Evolutionary conservation across 1,139 yeast species (phyloP).

Genomic region (Saccharomyces hybrid): DNA sequence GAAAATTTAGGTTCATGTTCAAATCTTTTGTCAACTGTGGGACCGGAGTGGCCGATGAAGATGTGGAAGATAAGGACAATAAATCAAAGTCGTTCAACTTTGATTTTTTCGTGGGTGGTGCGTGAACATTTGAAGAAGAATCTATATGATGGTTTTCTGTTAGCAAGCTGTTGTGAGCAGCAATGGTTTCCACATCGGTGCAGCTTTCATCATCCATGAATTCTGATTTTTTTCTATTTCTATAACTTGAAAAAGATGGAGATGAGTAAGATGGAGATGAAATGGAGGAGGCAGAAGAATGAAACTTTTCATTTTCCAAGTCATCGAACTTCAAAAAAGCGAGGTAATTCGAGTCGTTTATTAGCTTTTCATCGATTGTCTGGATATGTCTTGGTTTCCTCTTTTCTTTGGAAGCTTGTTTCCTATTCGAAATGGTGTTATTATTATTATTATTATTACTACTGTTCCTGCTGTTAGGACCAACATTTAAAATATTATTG

Average conservation of each 20-base stretch:
- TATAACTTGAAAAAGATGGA: neutral
- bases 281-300: neutral
- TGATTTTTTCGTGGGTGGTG: neutral
- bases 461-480: neutral
- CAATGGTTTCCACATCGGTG: neutral
- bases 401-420: neutral
- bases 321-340: slow-evolving; percentile 30
- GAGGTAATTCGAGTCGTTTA: slow-evolving; percentile 7
- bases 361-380: neutral
- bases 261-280: neutral
- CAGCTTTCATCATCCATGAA: neutral
- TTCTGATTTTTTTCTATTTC: neutral
- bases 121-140: neutral
- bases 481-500: neutral
- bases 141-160: neutral
- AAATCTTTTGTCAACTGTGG: neutral
- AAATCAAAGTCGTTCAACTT: neutral
- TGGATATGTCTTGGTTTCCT: neutral
- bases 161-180: neutral
- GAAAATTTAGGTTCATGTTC: neutral
- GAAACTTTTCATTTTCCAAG: slow-evolving; percentile 14
- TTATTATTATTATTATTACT: neutral
- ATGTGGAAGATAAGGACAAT: neutral
- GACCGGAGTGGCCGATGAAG: neutral
- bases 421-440: neutral